Evolutionary conservation across 1,284 basidiomycete species (phyloP), one percentile per base, ranked within the genome.

Genomic region (Retiboletus flavoniger): DNA sequence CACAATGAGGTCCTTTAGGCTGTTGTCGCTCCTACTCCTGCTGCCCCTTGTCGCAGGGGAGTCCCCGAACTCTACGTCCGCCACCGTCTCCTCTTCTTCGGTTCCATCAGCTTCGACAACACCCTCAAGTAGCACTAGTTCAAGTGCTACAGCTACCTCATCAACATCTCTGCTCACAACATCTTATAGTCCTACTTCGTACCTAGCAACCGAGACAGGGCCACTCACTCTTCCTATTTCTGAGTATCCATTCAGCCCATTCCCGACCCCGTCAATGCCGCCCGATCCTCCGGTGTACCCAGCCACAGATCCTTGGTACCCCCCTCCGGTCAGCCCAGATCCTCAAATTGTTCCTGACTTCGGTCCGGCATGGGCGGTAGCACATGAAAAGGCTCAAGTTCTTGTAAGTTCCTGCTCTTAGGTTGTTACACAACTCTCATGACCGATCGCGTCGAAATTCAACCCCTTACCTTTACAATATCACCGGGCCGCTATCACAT

Each of bases 321-420:
- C 62, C 3, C 62, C 62, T 29, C 61, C 62, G 5, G 44, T 60
- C 21, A 57, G 41, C 28, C 40, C 53, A 34, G 62, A 63, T 35
- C 55, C 51, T 11, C 34, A 32, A 17, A 28, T 73, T 16, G 62
- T 76, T 3, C 75, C 74, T 1, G 72, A 77, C 66, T 77, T 77
- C 42, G 66, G 58, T 5, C 62, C 61, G 2, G 70, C 75, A 13
- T 75, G 75, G 75, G 64, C 66, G 4, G 48, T 41, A 0, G 75
- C 75, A 6, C 67, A 71, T 43, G 47, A 59, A n/a, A 70, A 74
- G 53, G 75, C 75, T 6, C 63, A 66, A 50, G 56, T 63, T 10
- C 60, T 66, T 56, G 67, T 66, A 24, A 29, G 62, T 58, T 19
- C 17, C 21, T 9, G 13, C 11, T 32, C 14, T 17, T 16, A 6